Conservation (phyloP, 257 asterid species). For the Rubia yunnanensis region DNA sequence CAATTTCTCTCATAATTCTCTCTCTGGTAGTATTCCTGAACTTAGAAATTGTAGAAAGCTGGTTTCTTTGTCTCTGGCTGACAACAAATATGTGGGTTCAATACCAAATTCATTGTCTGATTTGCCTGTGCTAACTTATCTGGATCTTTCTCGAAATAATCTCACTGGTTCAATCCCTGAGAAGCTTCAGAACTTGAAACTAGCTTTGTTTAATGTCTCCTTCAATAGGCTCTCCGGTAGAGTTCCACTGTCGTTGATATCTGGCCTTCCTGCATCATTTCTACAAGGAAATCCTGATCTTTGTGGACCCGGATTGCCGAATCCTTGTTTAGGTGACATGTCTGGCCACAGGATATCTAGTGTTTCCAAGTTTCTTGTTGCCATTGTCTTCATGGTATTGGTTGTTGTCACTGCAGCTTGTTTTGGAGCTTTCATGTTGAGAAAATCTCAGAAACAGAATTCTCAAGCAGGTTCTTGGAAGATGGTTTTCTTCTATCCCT, state of each 20-base stretch:
- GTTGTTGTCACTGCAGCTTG: slow-evolving; percentile 32
- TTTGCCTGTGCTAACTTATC: slow-evolving; percentile 68
- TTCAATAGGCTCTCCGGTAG: slow-evolving; percentile 58
- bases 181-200: slow-evolving; percentile 60
- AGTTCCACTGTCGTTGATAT: slow-evolving; percentile 50
- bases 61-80: slow-evolving; percentile 64
- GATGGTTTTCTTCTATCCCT: slow-evolving; percentile 74
- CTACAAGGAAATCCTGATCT: slow-evolving; percentile 71
- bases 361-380: slow-evolving; percentile 38
- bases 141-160: slow-evolving; percentile 70
- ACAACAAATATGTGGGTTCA: slow-evolving; percentile 52
- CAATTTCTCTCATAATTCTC: slow-evolving; percentile 53
- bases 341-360: slow-evolving; percentile 16
- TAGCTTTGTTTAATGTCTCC: slow-evolving; percentile 74
- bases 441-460: slow-evolving; percentile 26
- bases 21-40: slow-evolving; percentile 59
- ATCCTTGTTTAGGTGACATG: slow-evolving; percentile 32
- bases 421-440: slow-evolving; percentile 33
- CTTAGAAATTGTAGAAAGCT: slow-evolving; percentile 55
- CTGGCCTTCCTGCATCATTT: slow-evolving; percentile 79
- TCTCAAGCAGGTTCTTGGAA: slow-evolving; percentile 37
- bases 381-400: slow-evolving; percentile 37
- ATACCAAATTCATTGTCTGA: slow-evolving; percentile 61
- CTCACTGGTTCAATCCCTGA: slow-evolving; percentile 64
- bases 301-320: slow-evolving; percentile 69